phyloP scores from a whole-genome alignment of 1,139 yeast species.

The Entelexis sorbosivorans region DNA sequence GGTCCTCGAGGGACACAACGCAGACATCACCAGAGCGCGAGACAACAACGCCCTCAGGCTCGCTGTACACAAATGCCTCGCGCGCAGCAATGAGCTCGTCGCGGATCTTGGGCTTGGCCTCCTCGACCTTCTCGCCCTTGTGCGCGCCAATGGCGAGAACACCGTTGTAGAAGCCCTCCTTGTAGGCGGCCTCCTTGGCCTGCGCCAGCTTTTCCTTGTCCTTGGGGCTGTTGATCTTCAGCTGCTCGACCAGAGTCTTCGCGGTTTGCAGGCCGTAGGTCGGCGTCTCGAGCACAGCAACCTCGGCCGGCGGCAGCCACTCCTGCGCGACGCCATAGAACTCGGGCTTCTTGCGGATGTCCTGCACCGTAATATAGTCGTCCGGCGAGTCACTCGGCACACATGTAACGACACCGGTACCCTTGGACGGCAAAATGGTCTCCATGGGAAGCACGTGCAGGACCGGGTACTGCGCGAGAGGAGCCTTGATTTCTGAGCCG shows the following conservation, averaged over 20 bases:
- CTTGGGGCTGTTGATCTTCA: constrained; percentile 91
- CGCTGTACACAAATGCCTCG: constrained; percentile 80
- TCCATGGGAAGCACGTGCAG: constrained; percentile 94
- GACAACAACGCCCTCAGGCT: constrained; percentile 81
- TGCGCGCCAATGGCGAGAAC: constrained; percentile 67
- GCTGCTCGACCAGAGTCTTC: constrained; percentile 66
- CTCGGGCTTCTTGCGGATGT: constrained; percentile 80
- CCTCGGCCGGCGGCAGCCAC: constrained; percentile 52
- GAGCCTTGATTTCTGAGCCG: constrained; percentile 83
- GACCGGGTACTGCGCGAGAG: constrained; percentile 59
- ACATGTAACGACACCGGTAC: constrained; percentile 98
- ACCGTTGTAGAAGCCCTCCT: constrained; percentile 94
- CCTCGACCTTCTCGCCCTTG: constrained; percentile 81
- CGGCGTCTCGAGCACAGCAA: constrained; percentile 63
- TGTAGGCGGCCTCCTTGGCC: constrained; percentile 92
- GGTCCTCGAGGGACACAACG: constrained; percentile 94
- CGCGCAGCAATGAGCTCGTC: constrained; percentile 68
- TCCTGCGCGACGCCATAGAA: constrained; percentile 74
- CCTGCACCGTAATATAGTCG: constrained; percentile 78
- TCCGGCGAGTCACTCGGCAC: constrained; percentile 98
- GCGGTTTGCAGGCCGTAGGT: constrained; percentile 88
- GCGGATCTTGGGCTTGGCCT: constrained; percentile 78
- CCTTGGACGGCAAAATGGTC: constrained; percentile 85
- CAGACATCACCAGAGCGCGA: constrained; percentile 97
- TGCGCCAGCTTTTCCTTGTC: constrained; percentile 75